Evolutionary conservation across 2,329 filamentous ascomycete genomes (phyloP).

Genomic region (Teratosphaeriaceae sp.): DNA sequence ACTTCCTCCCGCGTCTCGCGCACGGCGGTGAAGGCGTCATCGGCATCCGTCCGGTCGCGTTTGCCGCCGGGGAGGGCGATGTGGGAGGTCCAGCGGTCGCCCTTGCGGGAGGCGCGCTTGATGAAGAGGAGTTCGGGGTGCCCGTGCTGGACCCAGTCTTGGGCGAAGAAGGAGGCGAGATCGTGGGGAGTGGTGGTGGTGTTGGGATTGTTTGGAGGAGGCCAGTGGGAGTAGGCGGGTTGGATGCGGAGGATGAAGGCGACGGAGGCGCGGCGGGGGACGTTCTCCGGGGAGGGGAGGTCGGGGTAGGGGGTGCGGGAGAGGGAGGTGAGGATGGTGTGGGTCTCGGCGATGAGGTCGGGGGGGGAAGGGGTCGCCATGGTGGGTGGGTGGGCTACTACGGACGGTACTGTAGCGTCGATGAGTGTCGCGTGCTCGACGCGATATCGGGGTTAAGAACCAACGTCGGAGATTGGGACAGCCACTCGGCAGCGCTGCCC

Average conservation of each 20-base stretch:
- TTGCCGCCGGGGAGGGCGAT: slow-evolving; percentile 63
- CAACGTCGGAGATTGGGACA: background rate
- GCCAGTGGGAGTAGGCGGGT: slow-evolving; percentile 51
- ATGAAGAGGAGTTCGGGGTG: slow-evolving; percentile 66
- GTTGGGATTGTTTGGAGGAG: slow-evolving; percentile 18
- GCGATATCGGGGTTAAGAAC: background rate
- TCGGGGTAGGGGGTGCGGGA: slow-evolving; percentile 42
- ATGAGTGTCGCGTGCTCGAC: too few relatives aligned
- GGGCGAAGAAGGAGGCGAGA: slow-evolving; percentile 53
- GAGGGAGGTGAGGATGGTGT: slow-evolving; percentile 37
- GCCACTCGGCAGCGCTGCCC: too few relatives aligned
- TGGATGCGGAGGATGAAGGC: slow-evolving; percentile 58
- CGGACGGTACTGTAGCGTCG: too few relatives aligned
- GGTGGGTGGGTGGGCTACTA: too few relatives aligned
- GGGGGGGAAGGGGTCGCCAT: background rate
- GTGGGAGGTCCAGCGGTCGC: slow-evolving; percentile 64
- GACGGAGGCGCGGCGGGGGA: slow-evolving; percentile 58
- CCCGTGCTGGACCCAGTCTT: slow-evolving; percentile 59
- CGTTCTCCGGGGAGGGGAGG: slow-evolving; percentile 42
- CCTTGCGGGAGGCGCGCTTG: slow-evolving; percentile 57
- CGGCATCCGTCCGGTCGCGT: slow-evolving; percentile 56
- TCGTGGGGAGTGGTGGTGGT: slow-evolving; percentile 27
- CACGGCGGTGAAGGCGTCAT: slow-evolving; percentile 56
- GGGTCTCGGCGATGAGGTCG: slow-evolving; percentile 34
- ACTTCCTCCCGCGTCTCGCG: slow-evolving; percentile 62